A percentile compares a stretch with the other conserved stretches of the same genome.
phyloP scores from a whole-genome alignment of 495 filamentous ascomycete species.

The Aspergillus bridgeri region DNA sequence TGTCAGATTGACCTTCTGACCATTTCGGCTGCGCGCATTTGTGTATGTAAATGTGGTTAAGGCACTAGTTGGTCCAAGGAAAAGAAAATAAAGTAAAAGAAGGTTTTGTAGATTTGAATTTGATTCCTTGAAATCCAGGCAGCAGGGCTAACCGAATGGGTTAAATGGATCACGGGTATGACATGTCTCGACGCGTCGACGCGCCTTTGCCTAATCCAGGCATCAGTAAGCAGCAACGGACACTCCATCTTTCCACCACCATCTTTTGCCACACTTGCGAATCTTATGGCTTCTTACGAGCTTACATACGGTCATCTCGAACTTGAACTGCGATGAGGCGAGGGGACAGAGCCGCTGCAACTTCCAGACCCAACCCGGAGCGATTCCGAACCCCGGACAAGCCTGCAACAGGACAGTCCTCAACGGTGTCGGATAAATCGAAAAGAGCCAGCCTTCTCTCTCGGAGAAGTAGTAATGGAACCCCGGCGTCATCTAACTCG shows the following conservation, averaged over 20 bases:
- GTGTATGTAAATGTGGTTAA: conserved; percentile 7
- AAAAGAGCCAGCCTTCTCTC: conserved; percentile 13
- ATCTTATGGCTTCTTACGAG: conserved; percentile 17
- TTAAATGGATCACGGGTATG: conserved; percentile 5
- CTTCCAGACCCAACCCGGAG: conserved; percentile 17
- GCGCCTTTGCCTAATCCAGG: conserved; percentile 17
- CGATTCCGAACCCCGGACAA: conserved; percentile 29
- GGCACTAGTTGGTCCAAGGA: background rate
- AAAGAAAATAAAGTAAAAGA: background rate
- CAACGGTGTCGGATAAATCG: conserved; percentile 18
- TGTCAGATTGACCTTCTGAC: conserved; percentile 24
- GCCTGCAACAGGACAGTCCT: conserved; percentile 14
- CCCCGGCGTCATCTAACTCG: conserved; percentile 24
- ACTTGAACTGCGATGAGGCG: conserved; percentile 35
- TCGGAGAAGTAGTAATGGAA: conserved; percentile 16
- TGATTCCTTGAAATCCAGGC: background rate
- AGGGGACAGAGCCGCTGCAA: conserved; percentile 13
- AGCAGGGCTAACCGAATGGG: background rate
- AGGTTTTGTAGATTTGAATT: background rate
- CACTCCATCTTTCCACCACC: background rate
- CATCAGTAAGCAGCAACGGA: background rate
- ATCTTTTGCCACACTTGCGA: background rate
- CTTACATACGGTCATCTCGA: background rate
- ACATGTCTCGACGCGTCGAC: conserved; percentile 25
- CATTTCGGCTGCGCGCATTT: background rate